Evolutionary conservation across 352 stramenopile species (phyloP).

Genomic region (Pythium grandisporangium): DNA sequence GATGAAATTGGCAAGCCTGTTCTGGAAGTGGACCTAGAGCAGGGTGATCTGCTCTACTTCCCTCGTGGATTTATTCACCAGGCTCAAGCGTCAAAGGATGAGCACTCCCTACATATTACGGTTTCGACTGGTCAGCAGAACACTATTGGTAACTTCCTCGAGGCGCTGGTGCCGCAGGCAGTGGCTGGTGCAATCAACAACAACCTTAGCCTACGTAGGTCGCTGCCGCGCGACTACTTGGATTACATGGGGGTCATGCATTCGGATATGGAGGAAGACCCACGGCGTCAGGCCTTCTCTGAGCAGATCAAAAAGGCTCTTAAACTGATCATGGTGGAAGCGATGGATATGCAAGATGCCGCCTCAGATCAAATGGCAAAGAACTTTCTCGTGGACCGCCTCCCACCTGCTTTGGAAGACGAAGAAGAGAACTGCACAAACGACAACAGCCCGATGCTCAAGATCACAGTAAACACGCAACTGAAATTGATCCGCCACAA

Average conservation of each 20-base stretch:
- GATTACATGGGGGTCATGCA: constrained; percentile 86
- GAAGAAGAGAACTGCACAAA: constrained; percentile 76
- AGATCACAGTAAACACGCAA: constrained; percentile 75
- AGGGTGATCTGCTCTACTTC: constrained; percentile 89
- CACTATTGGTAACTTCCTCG: constrained; percentile 66
- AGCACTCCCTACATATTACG: constrained; percentile 82
- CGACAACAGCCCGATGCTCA: constrained; percentile 66
- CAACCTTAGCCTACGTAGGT: constrained; percentile 52
- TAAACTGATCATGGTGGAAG: constrained; percentile 48
- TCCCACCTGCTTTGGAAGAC: constrained; percentile 62
- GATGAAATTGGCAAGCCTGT: constrained; percentile 72
- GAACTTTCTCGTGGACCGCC: constrained; percentile 69
- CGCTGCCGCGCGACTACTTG: constrained; percentile 81
- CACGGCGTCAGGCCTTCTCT: constrained; percentile 29
- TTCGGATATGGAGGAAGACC: constrained; percentile 50
- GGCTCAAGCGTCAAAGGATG: constrained; percentile 43
- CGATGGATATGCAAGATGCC: constrained; percentile 65
- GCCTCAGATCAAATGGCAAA: constrained; percentile 76
- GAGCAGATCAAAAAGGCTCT: constrained; percentile 48
- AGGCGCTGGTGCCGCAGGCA: constrained; percentile 52
- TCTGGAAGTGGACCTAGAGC: constrained; percentile 72
- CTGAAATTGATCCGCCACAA: constrained; percentile 60
- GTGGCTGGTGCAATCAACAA: constrained; percentile 43
- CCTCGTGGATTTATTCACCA: constrained; percentile 87
- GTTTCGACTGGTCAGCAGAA: constrained; percentile 87